Base-by-base conservation (phyloP, 2,329 filamentous ascomycete genomes). In the Phialophora tarda region DNA sequence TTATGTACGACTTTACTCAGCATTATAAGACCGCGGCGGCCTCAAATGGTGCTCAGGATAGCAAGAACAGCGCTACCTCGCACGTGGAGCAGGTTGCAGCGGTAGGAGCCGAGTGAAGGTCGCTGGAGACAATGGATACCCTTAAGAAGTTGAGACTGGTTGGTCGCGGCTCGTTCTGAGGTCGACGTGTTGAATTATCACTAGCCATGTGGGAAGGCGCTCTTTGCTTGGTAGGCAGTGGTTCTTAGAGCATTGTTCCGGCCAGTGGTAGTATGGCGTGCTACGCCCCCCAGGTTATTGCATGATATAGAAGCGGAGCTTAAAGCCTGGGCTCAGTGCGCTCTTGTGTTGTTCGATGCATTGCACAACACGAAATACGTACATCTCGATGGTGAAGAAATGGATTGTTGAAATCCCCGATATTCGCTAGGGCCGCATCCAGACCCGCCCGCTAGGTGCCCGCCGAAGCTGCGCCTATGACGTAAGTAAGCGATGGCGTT, bases 1-100 rank as follows among this genome's bases (percentile, higher is more conserved):
- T 68, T 38, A 48, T 28, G 14, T 69, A 71, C 58, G 69, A 69
- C 32, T 71, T 70, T 38, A 70, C 68, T 24, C 68, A 70, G 61
- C 68, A 70, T 48, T 70, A 70, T 26, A 68, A 68, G 44, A 23
- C 28, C 30, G 57, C 55, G 17, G 38, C 44, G 8, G 23, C 34
- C 2, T 44, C 44, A 24, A 62, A 54, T 21, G 53, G 53, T 30
- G 23, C 17, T 28, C 26, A 28, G 44, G 48, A 48, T 10, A n/a
- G 21, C 11, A 57, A 66, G 58, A 66, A 62, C 23, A 32, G 44
- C 11, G 61, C 62, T 21, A 54, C 47, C n/a, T 57, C 61, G 11
- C 60, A 55, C 41, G 64, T 69, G 21, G 63, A 55, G 55, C 59
- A 65, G 59, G 48, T 65, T 23, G 56, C 65, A 21, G 30, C 26